Evolutionary conservation across 345 rosid genomes (phyloP).

Genomic region (Dimocarpus longan): DNA sequence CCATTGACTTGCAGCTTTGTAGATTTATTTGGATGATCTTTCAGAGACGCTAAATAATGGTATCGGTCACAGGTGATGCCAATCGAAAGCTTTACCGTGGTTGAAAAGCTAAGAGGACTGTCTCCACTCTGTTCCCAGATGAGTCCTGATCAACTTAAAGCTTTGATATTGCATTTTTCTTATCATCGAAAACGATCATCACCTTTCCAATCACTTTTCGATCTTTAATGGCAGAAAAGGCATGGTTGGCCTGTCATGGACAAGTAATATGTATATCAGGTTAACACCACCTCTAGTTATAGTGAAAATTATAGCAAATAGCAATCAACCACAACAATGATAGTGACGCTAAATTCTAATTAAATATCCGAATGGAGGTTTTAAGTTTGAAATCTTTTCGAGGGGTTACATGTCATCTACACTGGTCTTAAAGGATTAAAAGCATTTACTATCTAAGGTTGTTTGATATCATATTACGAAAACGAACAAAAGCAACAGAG

Average conservation of each 20-base stretch:
- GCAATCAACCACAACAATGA: not conserved
- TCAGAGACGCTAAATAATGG: not conserved
- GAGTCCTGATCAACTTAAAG: constrained; percentile 39
- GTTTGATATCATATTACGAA: not conserved
- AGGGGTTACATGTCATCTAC: not conserved
- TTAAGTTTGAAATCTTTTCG: not conserved
- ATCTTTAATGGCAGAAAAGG: constrained; percentile 79
- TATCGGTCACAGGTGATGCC: not conserved
- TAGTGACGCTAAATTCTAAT: too few relatives aligned
- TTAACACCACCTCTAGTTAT: not conserved
- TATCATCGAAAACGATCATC: constrained; percentile 57
- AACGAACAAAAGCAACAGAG: constrained; percentile 3
- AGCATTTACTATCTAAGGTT: not conserved
- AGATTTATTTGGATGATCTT: not conserved
- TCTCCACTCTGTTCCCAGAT: not conserved
- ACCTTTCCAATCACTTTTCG: constrained; percentile 93
- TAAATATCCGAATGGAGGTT: too few relatives aligned
- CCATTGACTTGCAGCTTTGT: not conserved
- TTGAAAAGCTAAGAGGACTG: not conserved
- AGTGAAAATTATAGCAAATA: not conserved
- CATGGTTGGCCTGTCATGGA: constrained; percentile 72
- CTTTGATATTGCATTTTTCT: constrained; percentile 49
- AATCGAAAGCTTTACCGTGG: not conserved
- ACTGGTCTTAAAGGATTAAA: not conserved
- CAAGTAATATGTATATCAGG: constrained; percentile 11